phyloP scores from a whole-genome alignment of 306 rosid species.

The Coriaria nepalensis region DNA sequence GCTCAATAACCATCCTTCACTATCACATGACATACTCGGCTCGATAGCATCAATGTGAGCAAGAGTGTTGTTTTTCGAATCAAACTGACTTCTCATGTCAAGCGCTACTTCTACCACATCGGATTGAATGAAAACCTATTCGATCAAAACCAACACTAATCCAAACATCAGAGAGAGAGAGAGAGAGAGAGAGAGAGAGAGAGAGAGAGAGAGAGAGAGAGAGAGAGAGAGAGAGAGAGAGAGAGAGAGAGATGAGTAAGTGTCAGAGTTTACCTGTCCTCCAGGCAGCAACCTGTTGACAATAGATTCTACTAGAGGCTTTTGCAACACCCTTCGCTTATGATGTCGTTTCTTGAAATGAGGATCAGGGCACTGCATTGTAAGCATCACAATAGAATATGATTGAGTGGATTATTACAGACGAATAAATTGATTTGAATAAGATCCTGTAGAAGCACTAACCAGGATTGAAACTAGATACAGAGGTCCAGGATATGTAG shows the following conservation, averaged over 20 bases:
- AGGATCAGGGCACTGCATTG: conserved; percentile 90
- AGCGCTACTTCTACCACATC: conserved; percentile 61
- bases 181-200: not conserved
- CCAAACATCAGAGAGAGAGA: not conserved
- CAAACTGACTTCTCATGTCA: conserved; percentile 69
- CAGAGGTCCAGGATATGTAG: conserved; percentile 73
- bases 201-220: conserved; percentile 1
- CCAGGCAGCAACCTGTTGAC: conserved; percentile 36
- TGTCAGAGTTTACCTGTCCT: conserved; percentile 48
- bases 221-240: not conserved
- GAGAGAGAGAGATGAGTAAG: not conserved
- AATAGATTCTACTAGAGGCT: conserved; percentile 54
- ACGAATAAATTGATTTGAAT: not conserved
- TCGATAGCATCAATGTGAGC: conserved; percentile 31
- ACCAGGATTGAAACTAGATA: conserved; percentile 73
- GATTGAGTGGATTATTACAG: too few relatives aligned
- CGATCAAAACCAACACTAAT: conserved; percentile 7
- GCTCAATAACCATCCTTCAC: conserved; percentile 70
- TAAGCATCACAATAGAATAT: not conserved
- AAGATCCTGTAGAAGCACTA: conserved; percentile 17
- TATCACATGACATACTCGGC: conserved; percentile 30
- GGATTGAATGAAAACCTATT: conserved; percentile 61
- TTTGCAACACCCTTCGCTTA: conserved; percentile 81
- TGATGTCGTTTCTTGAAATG: conserved; percentile 82
- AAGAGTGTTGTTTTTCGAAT: conserved; percentile 30